phyloP scores from a whole-genome alignment of 139 green algal species.

The Auxenochlorella pyrenoidosa region DNA sequence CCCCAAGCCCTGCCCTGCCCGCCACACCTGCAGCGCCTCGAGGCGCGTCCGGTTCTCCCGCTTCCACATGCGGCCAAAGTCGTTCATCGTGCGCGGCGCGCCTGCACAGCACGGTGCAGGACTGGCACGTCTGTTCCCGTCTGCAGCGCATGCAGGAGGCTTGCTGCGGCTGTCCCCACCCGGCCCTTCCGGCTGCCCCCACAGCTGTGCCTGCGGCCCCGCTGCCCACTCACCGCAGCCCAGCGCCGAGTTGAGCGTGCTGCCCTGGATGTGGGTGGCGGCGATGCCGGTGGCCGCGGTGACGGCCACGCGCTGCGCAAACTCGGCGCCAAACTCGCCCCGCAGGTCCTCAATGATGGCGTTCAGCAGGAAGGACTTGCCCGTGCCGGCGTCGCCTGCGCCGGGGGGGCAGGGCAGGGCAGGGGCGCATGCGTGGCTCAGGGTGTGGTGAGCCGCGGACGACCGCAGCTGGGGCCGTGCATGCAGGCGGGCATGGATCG shows the following conservation, averaged over 20 bases:
- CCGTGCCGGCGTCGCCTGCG: constrained; percentile 72
- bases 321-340: constrained; percentile 47
- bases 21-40: constrained; percentile 20
- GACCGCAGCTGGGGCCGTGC: not conserved
- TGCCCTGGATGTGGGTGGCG: constrained; percentile 76
- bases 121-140: no score
- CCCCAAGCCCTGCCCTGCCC: not conserved
- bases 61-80: constrained; percentile 64
- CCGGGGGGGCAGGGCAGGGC: no score
- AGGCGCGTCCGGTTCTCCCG: constrained; percentile 44
- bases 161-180: no score
- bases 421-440: not conserved
- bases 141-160: no score
- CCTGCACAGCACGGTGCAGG: constrained; percentile 18
- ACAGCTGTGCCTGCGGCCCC: no score
- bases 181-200: no score
- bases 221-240: constrained; percentile 31
- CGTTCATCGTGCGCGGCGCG: constrained; percentile 38
- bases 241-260: constrained; percentile 65
- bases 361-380: constrained; percentile 74
- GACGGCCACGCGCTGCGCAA: constrained; percentile 55
- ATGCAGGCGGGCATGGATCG: not conserved
- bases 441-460: not conserved
- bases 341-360: not conserved
- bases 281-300: constrained; percentile 73